These are phyloP conservation scores for Botrytis byssoidea DNA, from an alignment of 2,329 filamentous ascomycete species.

Conservation along the genomic window DNA sequence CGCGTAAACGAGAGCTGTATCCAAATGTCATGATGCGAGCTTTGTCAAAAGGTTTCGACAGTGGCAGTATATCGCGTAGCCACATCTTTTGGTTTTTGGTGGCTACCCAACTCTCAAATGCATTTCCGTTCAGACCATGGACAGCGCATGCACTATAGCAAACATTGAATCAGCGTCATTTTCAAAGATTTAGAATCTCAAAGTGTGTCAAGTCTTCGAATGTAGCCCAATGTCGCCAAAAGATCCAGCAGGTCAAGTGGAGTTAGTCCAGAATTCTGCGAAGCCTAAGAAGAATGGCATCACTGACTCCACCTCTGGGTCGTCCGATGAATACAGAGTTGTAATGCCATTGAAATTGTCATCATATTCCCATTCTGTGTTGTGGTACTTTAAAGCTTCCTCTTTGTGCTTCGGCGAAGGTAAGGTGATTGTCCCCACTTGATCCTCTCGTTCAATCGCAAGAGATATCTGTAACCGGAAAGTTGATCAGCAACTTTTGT, in stretches of 20 bases:
- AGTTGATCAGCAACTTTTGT: neutral
- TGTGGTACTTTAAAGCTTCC: neutral
- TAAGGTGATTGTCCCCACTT: neutral
- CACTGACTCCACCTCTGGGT: neutral
- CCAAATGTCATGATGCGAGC: conserved; percentile 4
- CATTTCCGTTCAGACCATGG: neutral
- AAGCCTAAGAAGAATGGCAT: neutral
- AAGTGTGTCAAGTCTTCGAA: neutral
- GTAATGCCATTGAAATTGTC: neutral
- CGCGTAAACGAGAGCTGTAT: neutral
- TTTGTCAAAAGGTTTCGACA: conserved; percentile 3
- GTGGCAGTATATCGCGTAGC: neutral
- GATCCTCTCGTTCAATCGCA: neutral
- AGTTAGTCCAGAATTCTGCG: neutral
- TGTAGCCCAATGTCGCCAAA: neutral
- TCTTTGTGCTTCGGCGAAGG: neutral
- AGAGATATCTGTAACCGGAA: neutral
- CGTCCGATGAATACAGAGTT: neutral
- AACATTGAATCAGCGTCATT: neutral
- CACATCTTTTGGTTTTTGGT: neutral
- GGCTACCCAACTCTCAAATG: neutral
- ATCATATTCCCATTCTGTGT: neutral
- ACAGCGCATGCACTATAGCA: neutral
- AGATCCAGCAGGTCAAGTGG: neutral
- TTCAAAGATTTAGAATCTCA: neutral